These are phyloP conservation scores for Candida nonsorbophila DNA, from an alignment of 805 yeast species.

Conservation along the genomic window DNA sequence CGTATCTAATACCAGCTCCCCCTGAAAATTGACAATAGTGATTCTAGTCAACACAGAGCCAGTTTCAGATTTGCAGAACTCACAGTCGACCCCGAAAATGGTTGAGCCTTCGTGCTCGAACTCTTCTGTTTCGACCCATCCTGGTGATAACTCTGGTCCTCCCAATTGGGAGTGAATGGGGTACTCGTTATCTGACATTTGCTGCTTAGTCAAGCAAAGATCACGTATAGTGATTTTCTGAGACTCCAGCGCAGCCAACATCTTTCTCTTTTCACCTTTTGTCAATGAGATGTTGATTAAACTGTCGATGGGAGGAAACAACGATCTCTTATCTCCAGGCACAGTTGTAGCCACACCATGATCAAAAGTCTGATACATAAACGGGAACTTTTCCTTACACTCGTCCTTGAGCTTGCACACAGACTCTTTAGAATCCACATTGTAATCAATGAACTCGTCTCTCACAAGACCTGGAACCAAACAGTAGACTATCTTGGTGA, in stretches of 20 bases:
- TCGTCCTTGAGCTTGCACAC: neutral
- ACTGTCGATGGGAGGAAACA: conserved; percentile 50
- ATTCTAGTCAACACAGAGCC: conserved; percentile 74
- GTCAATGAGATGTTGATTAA: conserved; percentile 54
- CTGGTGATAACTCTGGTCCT: conserved; percentile 2
- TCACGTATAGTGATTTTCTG: conserved; percentile 44
- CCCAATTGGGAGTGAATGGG: conserved; percentile 46
- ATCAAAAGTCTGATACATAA: conserved; percentile 35
- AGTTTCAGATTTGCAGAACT: conserved; percentile 67
- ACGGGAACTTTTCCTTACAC: conserved; percentile 17
- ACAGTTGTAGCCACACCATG: conserved; percentile 45
- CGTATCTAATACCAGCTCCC: conserved; percentile 59
- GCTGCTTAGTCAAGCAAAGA: conserved; percentile 45
- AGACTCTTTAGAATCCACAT: neutral
- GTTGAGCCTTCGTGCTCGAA: conserved; percentile 56
- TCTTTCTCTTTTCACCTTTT: conserved; percentile 47
- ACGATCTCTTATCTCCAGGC: conserved; percentile 62
- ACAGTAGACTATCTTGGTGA: conserved; percentile 53
- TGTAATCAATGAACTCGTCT: conserved; percentile 1
- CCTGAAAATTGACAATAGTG: conserved; percentile 63
- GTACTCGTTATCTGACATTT: conserved; percentile 45
- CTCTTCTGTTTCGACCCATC: conserved; percentile 30
- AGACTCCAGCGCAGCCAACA: conserved; percentile 25
- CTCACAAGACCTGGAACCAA: conserved; percentile 57
- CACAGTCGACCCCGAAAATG: conserved; percentile 86